Evolutionary conservation across 495 filamentous ascomycete species (phyloP), one percentile per base, ranked within the genome.

Genomic region (Penicillium steckii): DNA sequence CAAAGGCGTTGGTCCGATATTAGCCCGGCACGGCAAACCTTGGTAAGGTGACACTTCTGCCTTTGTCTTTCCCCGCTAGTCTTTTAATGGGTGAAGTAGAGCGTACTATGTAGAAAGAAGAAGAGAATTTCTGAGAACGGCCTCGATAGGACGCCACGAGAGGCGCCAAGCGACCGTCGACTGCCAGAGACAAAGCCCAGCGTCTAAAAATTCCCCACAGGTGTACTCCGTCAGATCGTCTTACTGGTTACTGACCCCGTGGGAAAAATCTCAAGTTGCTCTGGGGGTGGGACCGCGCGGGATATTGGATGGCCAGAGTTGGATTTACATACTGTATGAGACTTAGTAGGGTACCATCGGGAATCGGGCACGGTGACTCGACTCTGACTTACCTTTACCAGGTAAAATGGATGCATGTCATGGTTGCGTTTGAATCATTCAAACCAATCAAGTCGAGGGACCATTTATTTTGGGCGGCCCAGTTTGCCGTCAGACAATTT

Each of bases 11-110:
- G 32, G 13, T 27, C 47, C 53, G 53, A 56, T 44, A 56, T 50
- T 56, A 56, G 15, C 33, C 53, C 55, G 55, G 48, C 32, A 53
- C 30, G 42, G 48, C n/a, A 32, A 33, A 41, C 43, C 30, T 35
- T 41, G 38, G 38, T 41, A 22, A 21, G 38, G 38, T 21, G 21
- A 41, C 17, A 41, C 8, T 32, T 32, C 29, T 32, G n/a, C 4
- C 5, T 37, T 37, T 37, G 15, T 5, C 33, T 4, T 3, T 6
- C 8, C 4, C 33, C 33, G 33, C 33, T 23, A 41, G 23, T n/a
- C 38, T 23, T 9, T 23, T 8, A 8, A 41, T 19, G 19, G 19
- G 18, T 4, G n/a, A 41, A 22, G 18, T 22, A 9, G 9, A 41
- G 18, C 18, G 38, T 41, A n/a, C n/a, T n/a, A 8, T 41, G 38